phyloP scores from a whole-genome alignment of 1,284 basidiomycete genomes.

The Thecaphora thlaspeos region DNA sequence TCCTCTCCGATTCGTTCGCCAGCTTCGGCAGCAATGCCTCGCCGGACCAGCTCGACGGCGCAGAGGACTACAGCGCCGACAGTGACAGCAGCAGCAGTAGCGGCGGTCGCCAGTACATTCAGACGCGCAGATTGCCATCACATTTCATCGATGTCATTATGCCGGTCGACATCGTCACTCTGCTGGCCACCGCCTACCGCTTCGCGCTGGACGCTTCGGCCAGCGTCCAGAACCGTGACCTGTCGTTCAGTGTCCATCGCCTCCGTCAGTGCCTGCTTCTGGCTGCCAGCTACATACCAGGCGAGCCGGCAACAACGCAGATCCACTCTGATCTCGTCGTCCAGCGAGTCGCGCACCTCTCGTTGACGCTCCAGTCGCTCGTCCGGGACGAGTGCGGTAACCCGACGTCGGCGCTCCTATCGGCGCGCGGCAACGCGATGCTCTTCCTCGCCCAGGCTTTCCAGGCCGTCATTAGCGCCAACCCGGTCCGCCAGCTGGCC shows the following conservation, averaged over 20 bases:
- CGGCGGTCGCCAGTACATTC: too few species aligned
- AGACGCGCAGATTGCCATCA: too few species aligned
- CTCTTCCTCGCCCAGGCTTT: constrained; percentile 33
- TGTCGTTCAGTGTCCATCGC: constrained; percentile 28
- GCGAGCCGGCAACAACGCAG: constrained; percentile 7
- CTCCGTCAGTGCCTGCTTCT: constrained; percentile 34
- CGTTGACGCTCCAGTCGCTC: constrained; percentile 21
- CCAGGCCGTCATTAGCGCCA: constrained; percentile 26
- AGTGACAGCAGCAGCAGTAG: too few species aligned
- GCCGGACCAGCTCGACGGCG: too few species aligned
- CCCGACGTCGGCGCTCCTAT: constrained; percentile 8
- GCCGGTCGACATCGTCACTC: constrained; percentile 32
- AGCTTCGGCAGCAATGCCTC: not conserved
- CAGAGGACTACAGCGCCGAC: too few species aligned
- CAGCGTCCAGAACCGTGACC: constrained; percentile 11
- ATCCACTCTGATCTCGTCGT: constrained; percentile 20
- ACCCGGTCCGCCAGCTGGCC: constrained; percentile 21
- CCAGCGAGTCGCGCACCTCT: constrained; percentile 22
- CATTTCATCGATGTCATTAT: constrained; percentile 22
- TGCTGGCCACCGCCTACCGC: constrained; percentile 31
- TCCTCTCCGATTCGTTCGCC: constrained; percentile 33
- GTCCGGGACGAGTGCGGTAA: constrained; percentile 23
- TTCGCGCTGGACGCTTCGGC: constrained; percentile 15
- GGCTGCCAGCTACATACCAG: constrained; percentile 14
- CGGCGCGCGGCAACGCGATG: constrained; percentile 30